Base-by-base conservation (phyloP, 2,329 filamentous ascomycete species). In the Onygena corvina region DNA sequence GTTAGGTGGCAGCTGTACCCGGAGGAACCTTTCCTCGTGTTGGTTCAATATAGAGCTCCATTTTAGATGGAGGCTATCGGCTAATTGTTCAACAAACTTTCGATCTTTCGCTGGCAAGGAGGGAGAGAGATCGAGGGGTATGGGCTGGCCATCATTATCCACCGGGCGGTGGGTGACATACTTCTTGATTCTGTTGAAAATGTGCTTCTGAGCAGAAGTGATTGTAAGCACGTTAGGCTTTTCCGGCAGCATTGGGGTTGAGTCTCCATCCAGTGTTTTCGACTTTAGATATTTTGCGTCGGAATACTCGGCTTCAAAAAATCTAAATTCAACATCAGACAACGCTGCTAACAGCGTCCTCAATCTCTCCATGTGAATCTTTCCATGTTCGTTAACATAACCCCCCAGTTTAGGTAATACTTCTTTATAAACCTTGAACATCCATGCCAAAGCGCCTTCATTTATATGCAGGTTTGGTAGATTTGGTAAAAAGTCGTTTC, bases 401-500 rank as follows among this genome's bases (percentile, higher is more conserved):
- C 92, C 92, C 50, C 86, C 85, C 60, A 87, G 83, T 62, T 83
- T 81, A 5, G 89, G 89, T 52, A 98, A 72, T 31, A 94, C 81
- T 44, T 83, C 76, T 68, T 96, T 96, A 75, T 98, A 98, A 52
- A 94, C 81, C 62, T 84, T 84, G 67, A 98, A 98, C 92, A 98
- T 98, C 62, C 92, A 83, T 20, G 90, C 86, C 66, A 98, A 72
- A 18, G 93, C 92, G 56, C 92, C 93, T 68, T 98, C 93, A 67
- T 98, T 98, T 68, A 98, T 98, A 68, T 98, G 92, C 56, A 98
- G 71, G 61, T 93, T 86, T 3, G 93, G 93, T 51, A 98, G 75
- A 68, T 98, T 95, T 2, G 92, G 92, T 66, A 98, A 76, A 71
- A 98, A 98, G 76, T 98, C 92, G 68, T 98, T 98, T 64, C 92